Evolutionary conservation across 2,329 filamentous ascomycete species (phyloP).

Genomic region (Ramichloridium luteum): DNA sequence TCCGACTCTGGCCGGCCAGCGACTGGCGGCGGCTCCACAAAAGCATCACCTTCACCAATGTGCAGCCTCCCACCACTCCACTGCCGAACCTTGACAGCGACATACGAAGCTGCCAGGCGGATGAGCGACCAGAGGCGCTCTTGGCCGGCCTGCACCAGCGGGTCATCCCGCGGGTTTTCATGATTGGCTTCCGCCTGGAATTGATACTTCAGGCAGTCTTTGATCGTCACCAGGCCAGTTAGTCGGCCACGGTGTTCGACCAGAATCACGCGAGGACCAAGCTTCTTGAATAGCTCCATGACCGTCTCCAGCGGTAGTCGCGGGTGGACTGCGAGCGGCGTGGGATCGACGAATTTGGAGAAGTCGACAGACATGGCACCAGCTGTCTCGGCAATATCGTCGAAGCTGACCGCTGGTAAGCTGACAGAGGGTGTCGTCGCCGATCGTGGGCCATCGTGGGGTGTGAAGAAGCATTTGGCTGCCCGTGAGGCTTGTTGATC

Average conservation of each 20-base stretch:
- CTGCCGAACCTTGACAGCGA: conserved; percentile 13
- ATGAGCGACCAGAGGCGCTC: conserved; percentile 50
- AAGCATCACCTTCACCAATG: conserved; percentile 13
- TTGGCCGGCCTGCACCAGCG: conserved; percentile 43
- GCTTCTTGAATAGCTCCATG: conserved; percentile 98
- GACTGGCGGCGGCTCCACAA: conserved; percentile 5
- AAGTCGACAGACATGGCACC: conserved; percentile 59
- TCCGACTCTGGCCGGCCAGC: no score
- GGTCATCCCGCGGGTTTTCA: conserved; percentile 56
- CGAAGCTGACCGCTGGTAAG: conserved; percentile 40
- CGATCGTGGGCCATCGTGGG: conserved; percentile 18
- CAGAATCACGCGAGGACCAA: conserved; percentile 84
- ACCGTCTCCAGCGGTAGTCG: conserved; percentile 87
- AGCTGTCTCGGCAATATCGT: conserved; percentile 43
- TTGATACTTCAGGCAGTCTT: conserved; percentile 94
- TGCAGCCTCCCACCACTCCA: conserved; percentile 12
- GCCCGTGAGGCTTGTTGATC: conserved; percentile 53
- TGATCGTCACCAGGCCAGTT: conserved; percentile 80
- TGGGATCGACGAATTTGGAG: conserved; percentile 74
- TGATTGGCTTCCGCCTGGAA: conserved; percentile 82
- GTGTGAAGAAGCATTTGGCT: conserved; percentile 63
- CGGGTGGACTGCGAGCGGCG: conserved; percentile 82
- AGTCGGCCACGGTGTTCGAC: conserved; percentile 81
- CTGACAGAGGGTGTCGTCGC: conserved; percentile 23
- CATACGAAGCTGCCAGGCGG: conserved; percentile 18